Evolutionary conservation across 2,329 filamentous ascomycete species (phyloP), one percentile per base, ranked within the genome.

Genomic region (Fusarium sp.): DNA sequence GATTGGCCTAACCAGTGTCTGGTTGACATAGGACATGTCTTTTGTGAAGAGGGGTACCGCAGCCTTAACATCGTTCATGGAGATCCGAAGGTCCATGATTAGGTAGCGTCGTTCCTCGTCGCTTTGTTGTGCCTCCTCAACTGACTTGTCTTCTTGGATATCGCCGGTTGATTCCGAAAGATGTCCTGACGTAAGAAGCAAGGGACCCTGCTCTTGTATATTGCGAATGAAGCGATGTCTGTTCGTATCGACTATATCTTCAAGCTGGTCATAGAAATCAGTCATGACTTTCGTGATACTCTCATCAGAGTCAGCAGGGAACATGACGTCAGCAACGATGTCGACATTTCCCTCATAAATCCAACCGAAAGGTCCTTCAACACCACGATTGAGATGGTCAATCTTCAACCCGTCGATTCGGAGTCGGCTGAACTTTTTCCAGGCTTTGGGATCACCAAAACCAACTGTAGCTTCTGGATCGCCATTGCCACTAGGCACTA

Each of bases 271-370:
- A 78, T 98, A 98, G 73, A 99, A 94, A 75, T 97, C 94, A n/a
- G 91, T 90, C 86, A 99, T 92, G 44, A 97, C 94, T 77, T 97
- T 97, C 23, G 91, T 91, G 56, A 99, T 90, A 66, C 94, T 92
- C 65, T 95, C 94, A 60, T 97, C 92, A 39, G 89, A 88, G 54
- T 98, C 96, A 30, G 89, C 88, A 1, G 96, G 96, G 64, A 99
- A 92, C 88, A 97, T 95, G 68, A 99, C 89, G 74, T 99, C 96
- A 8, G 96, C 92, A 15, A 98, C 90, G 64, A 99, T 97, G 76
- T 99, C 96, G 39, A 99, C 94, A 65, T 96, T 97, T 32, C 96
- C 96, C 79, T 98, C 93, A 69, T 96, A 92, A 52, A 99, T 99
- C 96, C 96, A 99, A 5, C 93, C 94, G 77, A 99, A 97, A 0